These are phyloP conservation scores for Phtheirospermum japonicum DNA, from an alignment of 257 asterid genomes.

Conservation along the genomic window DNA sequence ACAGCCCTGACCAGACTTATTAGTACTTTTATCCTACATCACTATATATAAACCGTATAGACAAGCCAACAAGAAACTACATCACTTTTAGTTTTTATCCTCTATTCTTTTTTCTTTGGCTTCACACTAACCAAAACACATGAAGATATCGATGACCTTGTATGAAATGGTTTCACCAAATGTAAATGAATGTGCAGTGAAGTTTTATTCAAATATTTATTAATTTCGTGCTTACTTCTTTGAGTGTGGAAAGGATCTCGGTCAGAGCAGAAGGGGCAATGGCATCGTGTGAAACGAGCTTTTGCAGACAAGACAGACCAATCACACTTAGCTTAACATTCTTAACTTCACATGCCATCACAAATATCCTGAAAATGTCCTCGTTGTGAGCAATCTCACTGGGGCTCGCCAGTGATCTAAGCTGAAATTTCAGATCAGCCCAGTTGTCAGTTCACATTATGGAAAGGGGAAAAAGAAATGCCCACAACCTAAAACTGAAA, in stretches of 20 bases:
- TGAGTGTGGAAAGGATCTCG: conserved; percentile 74
- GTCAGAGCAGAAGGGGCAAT: conserved; percentile 83
- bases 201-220: conserved; percentile 1
- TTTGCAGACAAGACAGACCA: conserved; percentile 88
- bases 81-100: too few relatives aligned
- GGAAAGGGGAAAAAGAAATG: background rate
- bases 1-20: conserved; percentile 4
- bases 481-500: conserved; percentile 9
- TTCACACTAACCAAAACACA: conserved; percentile 13
- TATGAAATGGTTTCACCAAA: conserved; percentile 6
- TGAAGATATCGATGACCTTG: background rate
- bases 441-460: conserved; percentile 25
- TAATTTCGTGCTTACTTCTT: conserved; percentile 66
- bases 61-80: conserved; percentile 10
- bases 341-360: conserved; percentile 97
- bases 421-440: conserved; percentile 51
- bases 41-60: background rate
- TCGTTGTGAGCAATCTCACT: conserved; percentile 83
- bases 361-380: conserved; percentile 77
- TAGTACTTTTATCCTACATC: background rate
- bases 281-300: conserved; percentile 91
- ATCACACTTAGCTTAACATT: conserved; percentile 80
- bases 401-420: conserved; percentile 78
- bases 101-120: background rate
- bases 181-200: conserved; percentile 4